Evolutionary conservation across 805 yeast genomes (phyloP), one percentile per base, ranked within the genome.

Genomic region (Saccharomycopsis malanga): DNA sequence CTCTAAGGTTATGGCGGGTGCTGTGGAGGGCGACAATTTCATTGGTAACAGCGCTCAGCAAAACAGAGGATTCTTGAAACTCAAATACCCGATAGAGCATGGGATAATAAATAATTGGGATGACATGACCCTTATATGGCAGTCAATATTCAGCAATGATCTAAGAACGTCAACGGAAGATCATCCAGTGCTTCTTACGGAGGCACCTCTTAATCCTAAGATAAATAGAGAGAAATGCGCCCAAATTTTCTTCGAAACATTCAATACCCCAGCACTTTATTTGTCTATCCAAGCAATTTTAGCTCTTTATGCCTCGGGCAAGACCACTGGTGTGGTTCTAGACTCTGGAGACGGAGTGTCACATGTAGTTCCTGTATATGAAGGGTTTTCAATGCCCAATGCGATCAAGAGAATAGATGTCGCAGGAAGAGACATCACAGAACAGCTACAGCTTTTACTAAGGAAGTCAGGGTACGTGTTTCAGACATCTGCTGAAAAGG

Each of bases 341-440:
- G 96, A 89, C 59, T 76, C 83, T n/a, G 97, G 97, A 4, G 97
- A 89, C 62, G 97, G 97, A 3, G 95, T 87, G 22, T 76, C 85
- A 34, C 89, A 85, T 58, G 72, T 84, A 6, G 95, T 87, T 2
- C 96, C 97, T 0, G 87, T 91, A 0, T 91, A 78, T 63, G 88
- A 87, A 51, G 98, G 98, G 4, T 89, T 87, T 61, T 72, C 89
- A 10, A 61, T 89, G 14, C 81, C 89, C 0, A 71, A 81, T 2
- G 79, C 89, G 2, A 77, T 86, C 21, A 75, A 76, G 61, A 65
- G 96, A 46, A 69, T 83, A 52, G 93, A 88, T 59, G 61, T 87
- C 22, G 96, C 93, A 0, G 98, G 98, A 0, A 62, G 93, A 39
- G 96, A 88, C 56, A 72, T 89, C 10, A 86, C 96, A 0, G 84